phyloP scores from a whole-genome alignment of 1,139 yeast genomes.

The Suhomyces choctaworum region DNA sequence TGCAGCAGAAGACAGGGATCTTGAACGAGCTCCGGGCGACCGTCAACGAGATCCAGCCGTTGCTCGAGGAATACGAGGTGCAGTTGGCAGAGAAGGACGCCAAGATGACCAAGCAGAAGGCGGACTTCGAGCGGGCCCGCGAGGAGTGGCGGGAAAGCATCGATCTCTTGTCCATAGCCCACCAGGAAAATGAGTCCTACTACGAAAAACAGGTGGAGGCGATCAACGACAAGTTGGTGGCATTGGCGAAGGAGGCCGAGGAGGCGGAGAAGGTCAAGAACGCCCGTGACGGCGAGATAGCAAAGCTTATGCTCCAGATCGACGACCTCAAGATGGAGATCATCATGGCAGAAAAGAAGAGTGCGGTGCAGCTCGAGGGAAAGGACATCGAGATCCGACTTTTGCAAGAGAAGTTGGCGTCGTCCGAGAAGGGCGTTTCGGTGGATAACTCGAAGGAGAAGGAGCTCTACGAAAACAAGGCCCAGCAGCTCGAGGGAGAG shows the following conservation, averaged over 20 bases:
- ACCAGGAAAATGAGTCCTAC: constrained; percentile 42
- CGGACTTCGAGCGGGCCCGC: constrained; percentile 52
- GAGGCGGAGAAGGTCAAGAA: constrained; percentile 1
- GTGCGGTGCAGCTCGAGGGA: constrained; percentile 18
- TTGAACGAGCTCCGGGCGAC: constrained; percentile 45
- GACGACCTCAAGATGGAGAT: constrained; percentile 17
- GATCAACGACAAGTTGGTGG: constrained; percentile 11
- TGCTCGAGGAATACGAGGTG: constrained; percentile 46
- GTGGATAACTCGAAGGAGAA: constrained; percentile 9
- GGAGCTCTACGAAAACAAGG: constrained; percentile 28
- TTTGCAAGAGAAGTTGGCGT: constrained; percentile 15
- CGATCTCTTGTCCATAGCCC: constrained; percentile 49
- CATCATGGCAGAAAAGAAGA: constrained; percentile 16
- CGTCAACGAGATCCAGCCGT: constrained; percentile 47
- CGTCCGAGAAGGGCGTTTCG: constrained; percentile 9
- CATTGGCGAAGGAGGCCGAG: constrained; percentile 6
- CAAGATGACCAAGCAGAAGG: constrained; percentile 43
- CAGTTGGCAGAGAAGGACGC: constrained; percentile 46
- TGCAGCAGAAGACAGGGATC: constrained; percentile 37
- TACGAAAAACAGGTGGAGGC: constrained; percentile 33
- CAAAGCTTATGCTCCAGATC: constrained; percentile 12
- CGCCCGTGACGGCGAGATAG: constrained; percentile 13
- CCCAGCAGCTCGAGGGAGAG: constrained; percentile 55
- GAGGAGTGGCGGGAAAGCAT: constrained; percentile 59
- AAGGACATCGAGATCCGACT: constrained; percentile 18